These are phyloP conservation scores for Massariosphaeria phaeospora DNA, from an alignment of 495 filamentous ascomycete genomes.

Conservation along the genomic window DNA sequence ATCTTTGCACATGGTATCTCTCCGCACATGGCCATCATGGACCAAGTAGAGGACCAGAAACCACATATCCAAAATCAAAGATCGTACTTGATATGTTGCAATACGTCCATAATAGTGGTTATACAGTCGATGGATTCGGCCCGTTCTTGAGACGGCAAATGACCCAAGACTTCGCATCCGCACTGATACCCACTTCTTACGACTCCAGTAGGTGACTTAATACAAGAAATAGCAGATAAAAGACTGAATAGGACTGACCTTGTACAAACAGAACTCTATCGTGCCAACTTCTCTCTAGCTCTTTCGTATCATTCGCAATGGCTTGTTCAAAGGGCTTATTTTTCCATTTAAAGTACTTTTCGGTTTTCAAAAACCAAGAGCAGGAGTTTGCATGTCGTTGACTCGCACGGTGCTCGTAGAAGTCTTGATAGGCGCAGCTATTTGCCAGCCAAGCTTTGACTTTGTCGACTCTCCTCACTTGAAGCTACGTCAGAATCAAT, in stretches of 20 bases:
- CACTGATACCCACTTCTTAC: too few species aligned
- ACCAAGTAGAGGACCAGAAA: too few species aligned
- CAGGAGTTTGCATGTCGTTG: constrained; percentile 21
- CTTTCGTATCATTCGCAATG: constrained; percentile 6
- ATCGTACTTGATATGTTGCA: too few species aligned
- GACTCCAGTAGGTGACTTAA: too few species aligned
- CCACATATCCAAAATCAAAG: too few species aligned
- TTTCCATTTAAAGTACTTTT: constrained; percentile 22
- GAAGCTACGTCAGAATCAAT: neutral
- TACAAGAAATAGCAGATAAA: neutral
- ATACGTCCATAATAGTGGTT: too few species aligned
- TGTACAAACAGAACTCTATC: constrained; percentile 19
- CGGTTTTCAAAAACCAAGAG: constrained; percentile 12
- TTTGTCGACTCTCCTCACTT: constrained; percentile 19
- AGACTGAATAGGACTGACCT: constrained; percentile 2
- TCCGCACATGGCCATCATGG: too few species aligned
- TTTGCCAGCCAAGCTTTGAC: constrained; percentile 18
- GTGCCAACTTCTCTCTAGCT: constrained; percentile 6
- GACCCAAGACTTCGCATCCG: too few species aligned
- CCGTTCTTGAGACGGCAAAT: too few species aligned
- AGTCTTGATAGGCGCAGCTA: neutral
- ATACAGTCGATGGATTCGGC: too few species aligned
- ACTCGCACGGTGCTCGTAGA: constrained; percentile 9
- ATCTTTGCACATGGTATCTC: too few species aligned
- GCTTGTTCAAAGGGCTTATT: constrained; percentile 15